These are phyloP conservation scores for Pleodorina starrii DNA, from an alignment of 139 green algal species.

Conservation along the genomic window DNA sequence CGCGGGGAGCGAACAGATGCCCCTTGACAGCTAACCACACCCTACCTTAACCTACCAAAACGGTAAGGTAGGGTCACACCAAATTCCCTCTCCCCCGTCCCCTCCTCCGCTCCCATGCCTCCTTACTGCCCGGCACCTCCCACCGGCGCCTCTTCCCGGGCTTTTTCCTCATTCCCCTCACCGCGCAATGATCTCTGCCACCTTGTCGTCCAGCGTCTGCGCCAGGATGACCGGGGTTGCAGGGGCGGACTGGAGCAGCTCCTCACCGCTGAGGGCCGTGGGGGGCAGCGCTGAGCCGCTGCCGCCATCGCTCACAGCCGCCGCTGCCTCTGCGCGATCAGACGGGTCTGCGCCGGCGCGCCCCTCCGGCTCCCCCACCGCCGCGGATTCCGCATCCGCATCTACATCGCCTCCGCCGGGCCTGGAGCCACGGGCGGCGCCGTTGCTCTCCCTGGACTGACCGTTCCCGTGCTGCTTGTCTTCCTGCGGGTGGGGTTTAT, in stretches of 20 bases:
- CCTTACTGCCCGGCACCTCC: no score
- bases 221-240: constrained; percentile 39
- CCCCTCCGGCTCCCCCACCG: neutral
- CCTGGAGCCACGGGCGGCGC: neutral
- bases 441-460: neutral
- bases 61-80: no score
- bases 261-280: constrained; percentile 5
- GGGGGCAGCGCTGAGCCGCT: neutral
- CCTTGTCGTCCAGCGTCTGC: constrained; percentile 7
- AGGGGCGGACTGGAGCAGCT: constrained; percentile 16
- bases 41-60: no score
- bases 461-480: neutral
- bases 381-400: neutral
- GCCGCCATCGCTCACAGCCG: no score
- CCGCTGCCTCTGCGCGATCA: no score
- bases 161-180: no score
- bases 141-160: no score
- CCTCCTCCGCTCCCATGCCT: no score
- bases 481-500: neutral
- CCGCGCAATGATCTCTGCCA: constrained; percentile 38
- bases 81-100: no score
- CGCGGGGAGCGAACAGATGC: no score
- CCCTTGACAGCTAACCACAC: no score
- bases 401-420: neutral
- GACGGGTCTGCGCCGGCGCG: neutral